Base-by-base conservation (phyloP, 148 eudicot genomes). In the Chenopodium quinoa region DNA sequence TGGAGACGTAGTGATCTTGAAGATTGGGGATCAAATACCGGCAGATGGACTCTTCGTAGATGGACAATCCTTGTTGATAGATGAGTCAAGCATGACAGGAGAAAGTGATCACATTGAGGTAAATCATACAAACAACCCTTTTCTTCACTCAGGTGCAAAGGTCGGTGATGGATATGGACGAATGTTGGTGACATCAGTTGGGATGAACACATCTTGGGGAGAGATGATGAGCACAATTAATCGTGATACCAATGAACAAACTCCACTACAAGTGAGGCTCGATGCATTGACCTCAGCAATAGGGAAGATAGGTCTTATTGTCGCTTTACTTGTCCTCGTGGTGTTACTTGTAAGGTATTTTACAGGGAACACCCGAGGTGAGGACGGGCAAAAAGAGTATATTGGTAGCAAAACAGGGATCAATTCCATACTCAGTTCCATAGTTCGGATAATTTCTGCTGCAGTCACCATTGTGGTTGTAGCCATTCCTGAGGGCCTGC, bases 31-130 rank as follows among this genome's bases (percentile, higher is more conserved):
- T 79, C 98, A 94, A 80, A 86, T 91, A 60, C 92, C 98, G 1
- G 98, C 98, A 1, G 94, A 94, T 11, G 97, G 98, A 23, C 19
- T 94, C 52, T 88, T 92, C 82, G 68, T 94, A 6, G 85, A 80
- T 13, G 97, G 97, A 0, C 91, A 91, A 82, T 92, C 97, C 11
- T 71, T 94, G 71, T 89, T 81, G 63, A 79, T 94, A 31, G 96
- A 94, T 34, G 96, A 92, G 79, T 94, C 98, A 6, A 94, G 98
- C 90, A 92, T 91, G 90, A 94, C 98, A 0, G 98, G 98, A 22
- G 98, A 94, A 81, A 92, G 97, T 75, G 98, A 94, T 27, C 90
- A 89, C 32, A 88, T 92, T 22, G 91, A 90, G 63, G 90, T 94
- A 4, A 83, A 94, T 58, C 62, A 84, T 1, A 23, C 25, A 0